Evolutionary conservation across 2,329 filamentous ascomycete genomes (phyloP).

Genomic region (Pleomassaria siparia): DNA sequence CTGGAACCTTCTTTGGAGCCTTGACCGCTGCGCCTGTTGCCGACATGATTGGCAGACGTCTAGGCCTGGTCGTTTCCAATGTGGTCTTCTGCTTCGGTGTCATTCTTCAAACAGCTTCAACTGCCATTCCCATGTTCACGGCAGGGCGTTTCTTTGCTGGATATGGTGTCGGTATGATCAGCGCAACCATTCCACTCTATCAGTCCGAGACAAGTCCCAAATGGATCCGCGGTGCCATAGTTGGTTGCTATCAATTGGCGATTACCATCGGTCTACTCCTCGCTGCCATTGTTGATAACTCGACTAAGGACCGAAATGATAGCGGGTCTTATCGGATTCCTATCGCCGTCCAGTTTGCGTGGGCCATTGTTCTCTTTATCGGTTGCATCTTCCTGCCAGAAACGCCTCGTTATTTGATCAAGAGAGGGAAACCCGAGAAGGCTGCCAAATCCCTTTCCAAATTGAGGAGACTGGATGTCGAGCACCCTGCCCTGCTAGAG

Average conservation of each 20-base stretch:
- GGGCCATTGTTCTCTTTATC: conserved; percentile 68
- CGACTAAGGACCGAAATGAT: conserved; percentile 58
- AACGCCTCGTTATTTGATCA: conserved; percentile 73
- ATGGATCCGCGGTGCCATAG: conserved; percentile 72
- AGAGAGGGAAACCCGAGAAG: conserved; percentile 60
- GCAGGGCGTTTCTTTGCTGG: conserved; percentile 47
- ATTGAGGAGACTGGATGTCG: conserved; percentile 62
- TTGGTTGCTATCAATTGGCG: conserved; percentile 68
- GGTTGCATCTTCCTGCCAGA: conserved; percentile 68
- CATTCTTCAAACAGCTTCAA: conserved; percentile 42
- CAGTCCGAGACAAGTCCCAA: conserved; percentile 73
- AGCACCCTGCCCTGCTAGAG: conserved; percentile 60
- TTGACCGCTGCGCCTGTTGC: conserved; percentile 67
- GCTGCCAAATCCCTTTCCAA: conserved; percentile 65
- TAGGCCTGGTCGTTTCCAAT: conserved; percentile 52
- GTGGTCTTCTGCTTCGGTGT: conserved; percentile 44
- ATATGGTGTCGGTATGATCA: conserved; percentile 46
- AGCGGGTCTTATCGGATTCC: conserved; percentile 74
- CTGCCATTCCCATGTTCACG: conserved; percentile 40
- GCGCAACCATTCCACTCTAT: conserved; percentile 61
- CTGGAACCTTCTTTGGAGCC: conserved; percentile 75
- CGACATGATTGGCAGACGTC: conserved; percentile 70
- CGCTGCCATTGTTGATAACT: conserved; percentile 66
- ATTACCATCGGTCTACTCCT: conserved; percentile 73
- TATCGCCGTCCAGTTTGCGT: conserved; percentile 72